Evolutionary conservation across 73 alveolate genomes (phyloP), one percentile per base, ranked within the genome.

Genomic region (Paramecium bursaria): DNA sequence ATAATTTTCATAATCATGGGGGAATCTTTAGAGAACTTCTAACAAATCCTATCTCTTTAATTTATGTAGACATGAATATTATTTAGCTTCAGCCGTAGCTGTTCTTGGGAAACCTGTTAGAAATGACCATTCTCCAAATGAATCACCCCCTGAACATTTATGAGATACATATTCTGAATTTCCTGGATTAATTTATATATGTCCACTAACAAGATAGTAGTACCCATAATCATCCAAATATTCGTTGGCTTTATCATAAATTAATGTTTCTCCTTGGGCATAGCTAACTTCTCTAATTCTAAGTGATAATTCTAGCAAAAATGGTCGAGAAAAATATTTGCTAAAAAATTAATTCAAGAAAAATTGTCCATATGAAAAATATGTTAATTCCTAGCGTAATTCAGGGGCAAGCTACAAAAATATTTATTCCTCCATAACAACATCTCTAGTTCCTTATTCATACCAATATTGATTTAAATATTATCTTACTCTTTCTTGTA

Each of bases 101-200:
- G 85, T 73, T 54, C 89, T 79, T 14, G 89, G 82, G 55, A 73
- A 61, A 2, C 89, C 89, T 22, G 89, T 79, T 23, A 79, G 54
- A 21, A 79, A 79, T 9, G 85, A 53, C 60, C 85, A 53, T 55
- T 79, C 89, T 21, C 89, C 89, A 55, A 79, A 79, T n/a, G 50
- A 53, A 1, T 50, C 29, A 44, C 73, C 49, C 23, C 30, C 9
- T 25, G 77, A 30, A 10, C 51, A 44, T 67, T 14, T 33, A 2
- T 67, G 19, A 15, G 22, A 39, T 9, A 67, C 14, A 3, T 21
- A 21, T 67, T 67, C 55, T 11, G 50, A 25, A 39, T 67, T 67
- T 67, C 82, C 82, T 33, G 82, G 82, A 25, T 31, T 67, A 10
- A 67, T 35, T 25, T 25, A 15, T 19, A 67, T 57, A 2, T 42